Evolutionary conservation across 2,329 filamentous ascomycete species (phyloP).

Genomic region (Ophiobolus disseminans): DNA sequence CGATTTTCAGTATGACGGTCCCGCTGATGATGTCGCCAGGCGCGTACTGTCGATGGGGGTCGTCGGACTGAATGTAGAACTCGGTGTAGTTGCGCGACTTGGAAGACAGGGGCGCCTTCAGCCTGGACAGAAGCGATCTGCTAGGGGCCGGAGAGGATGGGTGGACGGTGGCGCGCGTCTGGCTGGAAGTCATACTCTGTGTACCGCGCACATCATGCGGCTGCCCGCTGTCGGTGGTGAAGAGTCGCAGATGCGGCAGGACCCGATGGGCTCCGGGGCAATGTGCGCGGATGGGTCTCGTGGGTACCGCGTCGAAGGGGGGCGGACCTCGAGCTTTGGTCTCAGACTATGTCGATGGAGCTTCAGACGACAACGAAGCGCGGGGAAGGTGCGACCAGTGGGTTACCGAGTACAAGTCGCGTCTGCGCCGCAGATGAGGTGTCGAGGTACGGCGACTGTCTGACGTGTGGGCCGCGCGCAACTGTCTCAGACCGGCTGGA

Average conservation of each 20-base stretch:
- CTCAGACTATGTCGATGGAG: too few species aligned
- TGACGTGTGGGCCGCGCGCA: conserved; percentile 33
- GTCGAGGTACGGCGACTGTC: conserved; percentile 16
- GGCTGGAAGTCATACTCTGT: conserved; percentile 51
- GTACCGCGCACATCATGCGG: conserved; percentile 48
- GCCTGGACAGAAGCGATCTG: conserved; percentile 58
- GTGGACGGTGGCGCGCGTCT: conserved; percentile 40
- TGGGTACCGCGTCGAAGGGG: too few species aligned
- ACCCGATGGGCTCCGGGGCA: conserved; percentile 4
- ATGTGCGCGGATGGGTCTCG: too few species aligned
- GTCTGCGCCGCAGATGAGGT: conserved; percentile 14
- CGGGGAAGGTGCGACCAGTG: too few species aligned
- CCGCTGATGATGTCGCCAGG: conserved; percentile 78
- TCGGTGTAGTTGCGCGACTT: conserved; percentile 73
- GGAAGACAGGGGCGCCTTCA: conserved; percentile 62
- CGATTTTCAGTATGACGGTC: conserved; percentile 73
- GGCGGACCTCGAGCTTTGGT: too few species aligned
- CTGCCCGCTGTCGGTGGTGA: conserved; percentile 35
- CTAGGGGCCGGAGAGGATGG: conserved; percentile 35
- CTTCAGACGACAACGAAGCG: too few species aligned
- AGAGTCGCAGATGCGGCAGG: conserved; percentile 10
- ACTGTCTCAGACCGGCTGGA: conserved; percentile 39
- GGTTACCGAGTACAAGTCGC: conserved; percentile 3
- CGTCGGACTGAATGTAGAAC: conserved; percentile 78
- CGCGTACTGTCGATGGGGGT: conserved; percentile 78